phyloP scores from a whole-genome alignment of 441 rosid genomes.

The Pelargonium australe region DNA sequence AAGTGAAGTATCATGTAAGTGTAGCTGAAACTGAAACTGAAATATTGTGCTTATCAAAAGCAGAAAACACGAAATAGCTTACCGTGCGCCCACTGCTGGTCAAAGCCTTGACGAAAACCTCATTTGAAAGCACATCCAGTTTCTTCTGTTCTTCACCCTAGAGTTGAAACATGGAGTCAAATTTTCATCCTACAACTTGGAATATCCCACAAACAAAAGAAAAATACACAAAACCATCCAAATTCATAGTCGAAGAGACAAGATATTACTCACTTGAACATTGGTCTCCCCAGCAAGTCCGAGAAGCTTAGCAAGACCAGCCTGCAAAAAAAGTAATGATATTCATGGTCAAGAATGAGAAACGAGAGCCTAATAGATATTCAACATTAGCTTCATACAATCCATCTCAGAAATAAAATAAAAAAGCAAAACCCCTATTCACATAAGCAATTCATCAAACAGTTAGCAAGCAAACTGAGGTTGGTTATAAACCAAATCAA shows the following conservation, averaged over 20 bases:
- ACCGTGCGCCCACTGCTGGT: slow-evolving; percentile 96
- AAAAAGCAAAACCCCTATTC: background rate
- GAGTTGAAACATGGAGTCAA: slow-evolving; percentile 11
- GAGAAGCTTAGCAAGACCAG: slow-evolving; percentile 88
- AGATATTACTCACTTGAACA: slow-evolving; percentile 47
- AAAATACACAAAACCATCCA: background rate
- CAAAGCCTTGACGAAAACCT: slow-evolving; percentile 86
- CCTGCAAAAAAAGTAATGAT: slow-evolving; percentile 39
- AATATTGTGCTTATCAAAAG: background rate
- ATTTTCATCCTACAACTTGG: background rate
- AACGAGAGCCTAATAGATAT: too few relatives aligned
- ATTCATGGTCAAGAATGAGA: background rate
- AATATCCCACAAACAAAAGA: background rate
- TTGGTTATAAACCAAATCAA: background rate
- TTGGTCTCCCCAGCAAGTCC: slow-evolving; percentile 98
- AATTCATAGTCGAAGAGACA: background rate
- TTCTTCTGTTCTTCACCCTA: slow-evolving; percentile 99
- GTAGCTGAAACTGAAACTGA: background rate
- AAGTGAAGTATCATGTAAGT: background rate
- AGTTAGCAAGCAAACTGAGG: background rate
- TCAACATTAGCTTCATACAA: too few relatives aligned
- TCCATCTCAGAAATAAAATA: background rate
- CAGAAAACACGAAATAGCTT: slow-evolving; percentile 25
- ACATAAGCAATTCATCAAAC: background rate
- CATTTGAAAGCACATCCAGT: slow-evolving; percentile 87